A percentile compares a stretch with the other conserved stretches of the same genome.
Evolutionary conservation across 371 early-diverging fungal genomes (phyloP).

Genomic region (Batkoa obscura): DNA sequence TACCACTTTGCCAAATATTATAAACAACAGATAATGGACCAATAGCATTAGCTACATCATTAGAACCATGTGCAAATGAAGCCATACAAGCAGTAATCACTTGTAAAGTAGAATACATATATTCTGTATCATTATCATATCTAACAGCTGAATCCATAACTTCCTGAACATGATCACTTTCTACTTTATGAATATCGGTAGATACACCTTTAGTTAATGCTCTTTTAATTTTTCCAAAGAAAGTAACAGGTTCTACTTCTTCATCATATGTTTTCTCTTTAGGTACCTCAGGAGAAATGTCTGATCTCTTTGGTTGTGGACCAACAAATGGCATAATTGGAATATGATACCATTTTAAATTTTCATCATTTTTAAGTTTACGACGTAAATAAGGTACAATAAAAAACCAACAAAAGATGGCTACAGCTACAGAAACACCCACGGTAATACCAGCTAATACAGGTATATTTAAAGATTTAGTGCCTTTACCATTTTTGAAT

Average conservation of each 20-base stretch:
- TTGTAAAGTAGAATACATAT: slow-evolving; percentile 67
- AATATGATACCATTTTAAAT: slow-evolving; percentile 46
- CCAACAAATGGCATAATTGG: slow-evolving; percentile 24
- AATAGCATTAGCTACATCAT: slow-evolving; percentile 77
- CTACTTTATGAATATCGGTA: slow-evolving; percentile 34
- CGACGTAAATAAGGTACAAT: slow-evolving; percentile 41
- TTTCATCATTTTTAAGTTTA: slow-evolving; percentile 36
- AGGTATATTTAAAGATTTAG: slow-evolving; percentile 18
- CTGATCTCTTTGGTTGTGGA: slow-evolving; percentile 13
- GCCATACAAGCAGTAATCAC: slow-evolving; percentile 66
- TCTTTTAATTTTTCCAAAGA: slow-evolving; percentile 10
- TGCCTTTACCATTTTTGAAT: slow-evolving; percentile 41
- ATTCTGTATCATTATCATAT: slow-evolving; percentile 62
- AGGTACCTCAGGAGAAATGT: background rate
- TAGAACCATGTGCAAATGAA: slow-evolving; percentile 79
- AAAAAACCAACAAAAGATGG: slow-evolving; percentile 32
- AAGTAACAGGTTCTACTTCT: background rate
- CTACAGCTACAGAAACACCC: slow-evolving; percentile 28
- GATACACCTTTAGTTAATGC: slow-evolving; percentile 21
- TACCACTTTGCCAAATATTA: slow-evolving; percentile 42
- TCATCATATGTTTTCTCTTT: background rate
- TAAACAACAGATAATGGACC: slow-evolving; percentile 59
- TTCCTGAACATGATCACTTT: slow-evolving; percentile 20
- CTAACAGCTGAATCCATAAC: slow-evolving; percentile 40
- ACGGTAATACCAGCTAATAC: slow-evolving; percentile 29